Conservation (phyloP, 345 rosid species). For the Cardamine chenopodiifolia region DNA sequence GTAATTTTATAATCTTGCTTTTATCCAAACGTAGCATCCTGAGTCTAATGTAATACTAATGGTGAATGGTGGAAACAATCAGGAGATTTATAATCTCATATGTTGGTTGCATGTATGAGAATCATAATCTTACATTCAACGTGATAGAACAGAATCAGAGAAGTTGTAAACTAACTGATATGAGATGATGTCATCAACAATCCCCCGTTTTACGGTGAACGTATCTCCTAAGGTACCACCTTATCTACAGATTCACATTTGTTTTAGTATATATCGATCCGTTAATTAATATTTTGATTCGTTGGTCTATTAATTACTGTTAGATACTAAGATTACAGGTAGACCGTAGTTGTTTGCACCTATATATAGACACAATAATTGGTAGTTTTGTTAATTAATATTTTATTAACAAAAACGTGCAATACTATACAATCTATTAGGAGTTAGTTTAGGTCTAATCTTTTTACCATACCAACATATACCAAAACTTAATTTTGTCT, state of each 20-base stretch:
- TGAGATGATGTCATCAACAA: conserved; percentile 1
- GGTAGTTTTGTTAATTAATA: no score
- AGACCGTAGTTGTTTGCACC: neutral
- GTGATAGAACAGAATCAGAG: neutral
- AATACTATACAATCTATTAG: neutral
- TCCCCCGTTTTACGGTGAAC: conserved; percentile 11
- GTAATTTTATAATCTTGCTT: neutral
- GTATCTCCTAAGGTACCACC: conserved; percentile 1
- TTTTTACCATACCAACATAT: neutral
- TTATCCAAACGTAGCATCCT: neutral
- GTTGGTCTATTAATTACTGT: neutral
- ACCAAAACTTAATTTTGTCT: neutral
- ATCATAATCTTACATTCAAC: neutral
- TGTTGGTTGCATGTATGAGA: neutral
- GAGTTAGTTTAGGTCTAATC: neutral
- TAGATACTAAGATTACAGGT: conserved; percentile 21
- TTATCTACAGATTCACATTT: neutral
- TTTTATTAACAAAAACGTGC: no score
- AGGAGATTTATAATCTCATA: neutral
- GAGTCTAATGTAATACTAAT: neutral
- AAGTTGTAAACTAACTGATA: neutral
- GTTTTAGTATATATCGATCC: conserved; percentile 6
- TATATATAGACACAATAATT: no score
- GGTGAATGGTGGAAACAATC: neutral
- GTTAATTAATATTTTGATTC: conserved; percentile 7